Evolutionary conservation across 345 rosid genomes (phyloP), one percentile per base, ranked within the genome.

Genomic region (Pistacia vera): DNA sequence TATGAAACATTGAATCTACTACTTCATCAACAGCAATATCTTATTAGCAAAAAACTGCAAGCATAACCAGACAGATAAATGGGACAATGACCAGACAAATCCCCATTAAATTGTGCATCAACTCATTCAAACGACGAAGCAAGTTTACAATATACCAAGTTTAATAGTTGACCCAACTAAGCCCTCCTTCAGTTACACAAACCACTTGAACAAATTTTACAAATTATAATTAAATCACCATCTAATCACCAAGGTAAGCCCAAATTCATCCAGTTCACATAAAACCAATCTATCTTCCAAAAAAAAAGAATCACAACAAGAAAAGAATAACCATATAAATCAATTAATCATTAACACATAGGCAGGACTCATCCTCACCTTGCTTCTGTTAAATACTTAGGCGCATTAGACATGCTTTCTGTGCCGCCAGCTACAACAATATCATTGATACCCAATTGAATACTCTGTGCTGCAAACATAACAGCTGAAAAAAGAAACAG

Each of bases 321-420:
- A 8, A 70, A 70, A 41, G 7, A 58, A 41, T 11, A 17, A 58
- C 11, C 35, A 36, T 46, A 9, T 5, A 60, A 52, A 30, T n/a
- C 59, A 25, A 59, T 22, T n/a, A 10, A 41, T 8, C 7, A 13
- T 65, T n/a, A 36, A 59, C 20, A 1, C 14, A 48, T 41, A 7
- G 54, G 16, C 10, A 69, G 10, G 16, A 60, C 3, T 35, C 56
- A 74, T 22, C 55, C 78, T 20, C 20, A 96, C 99, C 98, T 92
- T 68, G 99, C 91, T 81, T 87, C 91, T 54, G 94, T 87, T 70
- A 93, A 80, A 79, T 96, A 96, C 82, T 96, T 96, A 11, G 98
- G 99, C 11, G 83, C 97, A 79, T 92, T 93, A 12, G 99, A 93
- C 98, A 96, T 96, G 86, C 97, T 93, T 78, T 96, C 98, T 97